phyloP scores from a whole-genome alignment of 345 rosid species.

The Eucalyptus cloeziana region DNA sequence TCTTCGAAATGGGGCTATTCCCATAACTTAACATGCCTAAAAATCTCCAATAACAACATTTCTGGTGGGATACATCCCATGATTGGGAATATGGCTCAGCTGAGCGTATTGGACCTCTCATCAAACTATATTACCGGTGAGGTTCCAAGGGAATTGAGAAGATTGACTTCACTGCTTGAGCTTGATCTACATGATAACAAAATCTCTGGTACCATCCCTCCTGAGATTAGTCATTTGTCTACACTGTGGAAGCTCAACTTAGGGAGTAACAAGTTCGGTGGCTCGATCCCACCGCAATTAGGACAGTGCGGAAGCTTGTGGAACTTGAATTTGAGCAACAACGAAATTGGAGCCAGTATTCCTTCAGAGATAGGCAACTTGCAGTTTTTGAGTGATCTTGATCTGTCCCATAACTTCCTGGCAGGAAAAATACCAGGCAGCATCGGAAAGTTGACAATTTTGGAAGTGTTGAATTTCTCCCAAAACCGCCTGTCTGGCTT shows the following conservation, averaged over 20 bases:
- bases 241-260: not conserved
- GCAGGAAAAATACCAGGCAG: not conserved
- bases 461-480: not conserved
- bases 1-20: not conserved
- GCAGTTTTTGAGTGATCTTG: not conserved
- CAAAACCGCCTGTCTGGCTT: conserved; percentile 1
- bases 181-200: not conserved
- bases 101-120: not conserved
- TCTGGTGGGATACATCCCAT: not conserved
- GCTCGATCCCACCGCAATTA: not conserved
- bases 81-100: not conserved
- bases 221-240: conserved; percentile 1
- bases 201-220: conserved; percentile 5
- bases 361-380: not conserved
- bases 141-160: not conserved
- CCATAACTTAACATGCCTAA: not conserved
- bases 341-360: not conserved
- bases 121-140: fast-evolving
- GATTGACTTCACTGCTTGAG: not conserved
- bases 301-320: not conserved
- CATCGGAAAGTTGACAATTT: not conserved
- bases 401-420: not conserved
- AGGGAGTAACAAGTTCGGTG: not conserved
- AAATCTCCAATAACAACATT: not conserved
- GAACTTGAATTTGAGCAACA: conserved; percentile 5